Percentiles rank a stretch among this genome's conserved stretches.
These are phyloP conservation scores for Saccharata proteae DNA, from an alignment of 2,329 filamentous ascomycete genomes.

Conservation along the genomic window DNA sequence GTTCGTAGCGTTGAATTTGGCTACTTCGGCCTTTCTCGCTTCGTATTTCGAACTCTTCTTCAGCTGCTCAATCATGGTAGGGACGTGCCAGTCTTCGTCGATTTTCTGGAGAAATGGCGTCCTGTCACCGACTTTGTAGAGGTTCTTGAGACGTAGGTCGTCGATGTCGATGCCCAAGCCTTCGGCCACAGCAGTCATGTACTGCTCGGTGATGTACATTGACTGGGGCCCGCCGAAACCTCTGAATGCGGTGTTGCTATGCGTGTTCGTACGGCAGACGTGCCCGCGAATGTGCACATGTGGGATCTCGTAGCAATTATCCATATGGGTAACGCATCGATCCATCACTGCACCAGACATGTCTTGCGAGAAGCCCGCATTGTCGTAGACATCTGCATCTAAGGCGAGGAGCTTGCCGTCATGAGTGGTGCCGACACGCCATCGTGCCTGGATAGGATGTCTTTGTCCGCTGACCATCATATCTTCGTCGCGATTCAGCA, in stretches of 20 bases:
- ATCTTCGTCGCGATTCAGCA: conserved; percentile 92
- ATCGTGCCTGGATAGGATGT: conserved; percentile 77
- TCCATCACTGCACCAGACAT: conserved; percentile 69
- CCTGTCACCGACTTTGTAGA: conserved; percentile 62
- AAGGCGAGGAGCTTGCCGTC: conserved; percentile 86
- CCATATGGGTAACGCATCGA: conserved; percentile 70
- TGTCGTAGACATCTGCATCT: conserved; percentile 81
- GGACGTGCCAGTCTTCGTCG: conserved; percentile 77
- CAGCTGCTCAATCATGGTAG: conserved; percentile 81
- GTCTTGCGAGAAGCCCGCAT: conserved; percentile 66
- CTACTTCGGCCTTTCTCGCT: conserved; percentile 53
- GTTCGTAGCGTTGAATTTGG: conserved; percentile 66
- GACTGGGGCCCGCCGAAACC: conserved; percentile 93
- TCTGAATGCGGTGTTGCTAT: conserved; percentile 92
- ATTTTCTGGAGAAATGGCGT: conserved; percentile 87
- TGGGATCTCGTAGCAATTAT: conserved; percentile 79
- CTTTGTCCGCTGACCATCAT: conserved; percentile 83
- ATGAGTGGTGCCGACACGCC: conserved; percentile 86
- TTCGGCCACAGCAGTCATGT: conserved; percentile 82
- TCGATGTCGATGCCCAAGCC: conserved; percentile 75
- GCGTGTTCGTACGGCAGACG: conserved; percentile 84
- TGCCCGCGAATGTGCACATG: conserved; percentile 75
- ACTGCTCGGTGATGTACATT: conserved; percentile 80
- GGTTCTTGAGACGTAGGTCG: conserved; percentile 66
- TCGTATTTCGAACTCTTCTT: conserved; percentile 61